These are phyloP conservation scores for Kurtzmaniella quercitrusa DNA, from an alignment of 1,139 yeast species.

Conservation along the genomic window DNA sequence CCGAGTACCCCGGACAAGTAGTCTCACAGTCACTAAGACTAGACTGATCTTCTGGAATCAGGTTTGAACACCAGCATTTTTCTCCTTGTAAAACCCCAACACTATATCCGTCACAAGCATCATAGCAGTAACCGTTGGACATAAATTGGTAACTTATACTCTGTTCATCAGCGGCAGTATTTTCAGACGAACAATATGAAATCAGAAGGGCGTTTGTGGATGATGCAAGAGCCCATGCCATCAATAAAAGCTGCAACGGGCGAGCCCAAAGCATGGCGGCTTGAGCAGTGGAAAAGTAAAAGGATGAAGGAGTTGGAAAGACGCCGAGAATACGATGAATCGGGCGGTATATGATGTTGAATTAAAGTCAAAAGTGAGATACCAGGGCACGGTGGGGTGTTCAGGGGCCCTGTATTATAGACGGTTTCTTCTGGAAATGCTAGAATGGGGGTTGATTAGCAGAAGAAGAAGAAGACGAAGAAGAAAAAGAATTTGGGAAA, in stretches of 20 bases:
- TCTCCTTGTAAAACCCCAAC: slow-evolving; percentile 51
- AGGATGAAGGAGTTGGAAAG: too few species aligned
- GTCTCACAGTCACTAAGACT: slow-evolving; percentile 35
- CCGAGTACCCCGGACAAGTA: slow-evolving; percentile 50
- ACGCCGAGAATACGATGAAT: too few species aligned
- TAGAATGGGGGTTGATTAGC: too few species aligned
- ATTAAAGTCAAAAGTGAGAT: too few species aligned
- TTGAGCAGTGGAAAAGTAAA: too few species aligned
- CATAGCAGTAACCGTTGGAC: slow-evolving; percentile 55
- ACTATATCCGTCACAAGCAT: slow-evolving; percentile 49
- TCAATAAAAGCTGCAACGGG: not conserved
- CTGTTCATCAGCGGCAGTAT: slow-evolving; percentile 28
- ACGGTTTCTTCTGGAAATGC: too few species aligned
- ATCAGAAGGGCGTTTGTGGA: slow-evolving; percentile 4
- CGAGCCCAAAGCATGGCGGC: not conserved
- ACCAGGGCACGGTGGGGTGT: too few species aligned
- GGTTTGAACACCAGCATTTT: slow-evolving; percentile 61
- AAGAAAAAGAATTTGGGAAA: not conserved
- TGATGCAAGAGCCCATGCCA: not conserved
- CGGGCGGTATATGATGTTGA: too few species aligned
- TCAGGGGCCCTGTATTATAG: too few species aligned
- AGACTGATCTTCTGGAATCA: slow-evolving; percentile 40
- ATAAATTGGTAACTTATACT: slow-evolving; percentile 23
- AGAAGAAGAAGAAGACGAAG: not conserved
- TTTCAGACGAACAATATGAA: slow-evolving; percentile 43